Evolutionary conservation across 108 stramenopile species (phyloP).

Genomic region (Cyclotella atomus): DNA sequence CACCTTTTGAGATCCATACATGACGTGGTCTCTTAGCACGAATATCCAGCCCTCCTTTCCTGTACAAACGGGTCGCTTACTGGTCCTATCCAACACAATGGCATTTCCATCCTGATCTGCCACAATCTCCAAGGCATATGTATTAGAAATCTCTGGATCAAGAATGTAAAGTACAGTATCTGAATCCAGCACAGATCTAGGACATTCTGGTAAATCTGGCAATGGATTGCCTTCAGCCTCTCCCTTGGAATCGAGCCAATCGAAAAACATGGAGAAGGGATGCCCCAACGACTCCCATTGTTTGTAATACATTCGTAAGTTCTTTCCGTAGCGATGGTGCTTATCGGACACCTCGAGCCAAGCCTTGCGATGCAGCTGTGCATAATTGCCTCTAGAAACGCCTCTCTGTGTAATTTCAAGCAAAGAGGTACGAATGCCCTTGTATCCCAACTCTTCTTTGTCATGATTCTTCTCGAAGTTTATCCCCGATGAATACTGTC

Average conservation of each 20-base stretch:
- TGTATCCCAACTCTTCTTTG: constrained; percentile 54
- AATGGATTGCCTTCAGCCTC: constrained; percentile 68
- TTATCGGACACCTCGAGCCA: constrained; percentile 92
- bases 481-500: constrained; percentile 31
- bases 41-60: constrained; percentile 93
- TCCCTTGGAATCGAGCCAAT: constrained; percentile 89
- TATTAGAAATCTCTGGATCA: constrained; percentile 60
- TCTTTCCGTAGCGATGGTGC: constrained; percentile 93
- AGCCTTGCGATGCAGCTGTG: constrained; percentile 81
- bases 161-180: constrained; percentile 86
- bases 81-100: constrained; percentile 54
- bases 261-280: constrained; percentile 85
- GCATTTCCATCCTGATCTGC: constrained; percentile 59
- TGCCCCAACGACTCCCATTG: constrained; percentile 78
- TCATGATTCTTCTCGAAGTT: neutral
- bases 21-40: constrained; percentile 78
- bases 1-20: constrained; percentile 88
- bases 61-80: constrained; percentile 64
- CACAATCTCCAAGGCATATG: constrained; percentile 65
- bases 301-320: constrained; percentile 89
- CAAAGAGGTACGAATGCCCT: constrained; percentile 74
- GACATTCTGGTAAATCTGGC: constrained; percentile 74
- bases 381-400: constrained; percentile 75
- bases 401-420: constrained; percentile 81
- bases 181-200: constrained; percentile 74